These are phyloP conservation scores for Lentinula aciculospora DNA, from an alignment of 768 basidiomycete genomes.

Conservation along the genomic window DNA sequence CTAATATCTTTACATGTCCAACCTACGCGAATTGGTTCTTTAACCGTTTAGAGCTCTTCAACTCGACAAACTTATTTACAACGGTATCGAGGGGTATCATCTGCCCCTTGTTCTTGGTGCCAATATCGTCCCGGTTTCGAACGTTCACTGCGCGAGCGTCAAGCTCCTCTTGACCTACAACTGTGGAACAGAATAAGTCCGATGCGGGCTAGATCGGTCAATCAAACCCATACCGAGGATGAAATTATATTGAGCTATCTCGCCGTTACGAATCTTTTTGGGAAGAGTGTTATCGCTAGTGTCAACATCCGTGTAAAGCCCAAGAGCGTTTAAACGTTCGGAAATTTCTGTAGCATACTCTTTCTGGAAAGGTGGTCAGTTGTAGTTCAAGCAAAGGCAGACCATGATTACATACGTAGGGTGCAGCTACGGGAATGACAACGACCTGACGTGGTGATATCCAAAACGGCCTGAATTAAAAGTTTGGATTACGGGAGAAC, in stretches of 20 bases:
- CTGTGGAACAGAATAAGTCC: conserved; percentile 31
- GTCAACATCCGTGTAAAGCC: conserved; percentile 89
- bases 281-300: conserved; percentile 87
- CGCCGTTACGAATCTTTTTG: conserved; percentile 97
- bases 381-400: conserved; percentile 3
- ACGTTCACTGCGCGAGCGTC: conserved; percentile 88
- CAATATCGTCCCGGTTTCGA: conserved; percentile 91
- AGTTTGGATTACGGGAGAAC: background rate
- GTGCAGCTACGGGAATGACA: conserved; percentile 87
- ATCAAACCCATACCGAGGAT: conserved; percentile 70
- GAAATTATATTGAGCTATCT: conserved; percentile 97
- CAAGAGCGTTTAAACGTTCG: conserved; percentile 57
- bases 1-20: background rate
- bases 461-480: conserved; percentile 85
- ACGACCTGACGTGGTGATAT: conserved; percentile 93
- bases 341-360: conserved; percentile 85
- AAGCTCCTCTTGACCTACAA: conserved; percentile 92
- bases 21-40: conserved; percentile 34
- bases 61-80: conserved; percentile 56
- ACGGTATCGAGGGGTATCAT: conserved; percentile 70
- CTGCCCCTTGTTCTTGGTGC: conserved; percentile 76
- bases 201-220: background rate
- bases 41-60: conserved; percentile 53
- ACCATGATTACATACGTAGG: conserved; percentile 58
- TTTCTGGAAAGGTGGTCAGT: conserved; percentile 45